Percentiles rank a stretch among this genome's conserved stretches.
Conservation (phyloP, 441 rosid genomes). For the Heliophila coronopifolia region DNA sequence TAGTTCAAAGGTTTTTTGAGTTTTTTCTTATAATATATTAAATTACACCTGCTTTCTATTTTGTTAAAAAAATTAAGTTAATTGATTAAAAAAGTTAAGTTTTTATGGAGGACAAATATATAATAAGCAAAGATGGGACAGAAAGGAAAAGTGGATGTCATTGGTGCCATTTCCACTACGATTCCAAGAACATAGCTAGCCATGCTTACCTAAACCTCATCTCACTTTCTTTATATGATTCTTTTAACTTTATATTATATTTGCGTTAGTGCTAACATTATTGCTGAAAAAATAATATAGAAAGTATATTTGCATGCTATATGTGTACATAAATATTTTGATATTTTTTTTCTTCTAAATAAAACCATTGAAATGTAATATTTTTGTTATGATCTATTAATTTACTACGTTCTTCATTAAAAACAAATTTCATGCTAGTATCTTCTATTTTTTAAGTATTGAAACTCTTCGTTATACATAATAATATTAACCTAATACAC, state of each 20-base stretch:
- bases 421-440: no score
- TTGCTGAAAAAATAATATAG: background rate
- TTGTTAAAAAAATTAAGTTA: no score
- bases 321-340: no score
- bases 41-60: no score
- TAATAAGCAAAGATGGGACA: background rate
- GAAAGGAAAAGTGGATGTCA: background rate
- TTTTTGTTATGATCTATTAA: background rate
- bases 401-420: no score
- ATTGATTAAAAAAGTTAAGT: no score
- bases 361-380: background rate
- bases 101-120: background rate
- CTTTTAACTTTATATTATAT: background rate
- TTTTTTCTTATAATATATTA: no score
- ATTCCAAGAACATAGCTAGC: slow-evolving; percentile 3
- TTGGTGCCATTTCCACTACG: slow-evolving; percentile 22
- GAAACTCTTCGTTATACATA: no score
- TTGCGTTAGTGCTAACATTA: background rate
- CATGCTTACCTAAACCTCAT: slow-evolving; percentile 1
- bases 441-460: no score
- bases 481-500: no score
- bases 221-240: slow-evolving; percentile 4
- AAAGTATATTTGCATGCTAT: background rate
- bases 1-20: no score
- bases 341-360: no score